Evolutionary conservation across 2,329 filamentous ascomycete genomes (phyloP).

Genomic region (Exophiala alcalophila): DNA sequence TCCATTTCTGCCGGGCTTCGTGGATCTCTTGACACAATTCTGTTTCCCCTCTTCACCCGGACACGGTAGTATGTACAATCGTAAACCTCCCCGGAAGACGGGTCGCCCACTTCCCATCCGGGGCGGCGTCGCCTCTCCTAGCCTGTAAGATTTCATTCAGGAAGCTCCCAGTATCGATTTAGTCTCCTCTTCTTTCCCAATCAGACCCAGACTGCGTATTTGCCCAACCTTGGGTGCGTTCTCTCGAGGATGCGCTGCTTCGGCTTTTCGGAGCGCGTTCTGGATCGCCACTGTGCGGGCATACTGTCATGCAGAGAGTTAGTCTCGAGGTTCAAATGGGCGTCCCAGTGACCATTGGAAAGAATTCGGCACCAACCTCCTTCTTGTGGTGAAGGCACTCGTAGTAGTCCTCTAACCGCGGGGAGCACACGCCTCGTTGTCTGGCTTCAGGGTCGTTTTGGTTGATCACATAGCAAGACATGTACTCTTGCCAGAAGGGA

Average conservation of each 20-base stretch:
- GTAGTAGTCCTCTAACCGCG: conserved; percentile 91
- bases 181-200: conserved; percentile 80
- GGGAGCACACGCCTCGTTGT: conserved; percentile 82
- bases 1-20: too few species aligned
- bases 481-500: conserved; percentile 98
- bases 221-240: conserved; percentile 77
- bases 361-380: conserved; percentile 64
- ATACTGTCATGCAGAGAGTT: conserved; percentile 63
- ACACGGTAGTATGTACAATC: too few species aligned
- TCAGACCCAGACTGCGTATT: conserved; percentile 80
- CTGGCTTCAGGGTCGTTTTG: conserved; percentile 72
- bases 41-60: too few species aligned
- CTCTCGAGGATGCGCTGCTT: conserved; percentile 71
- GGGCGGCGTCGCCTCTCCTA: too few species aligned
- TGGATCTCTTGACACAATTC: too few species aligned
- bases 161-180: conserved; percentile 38
- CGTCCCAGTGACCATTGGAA: neutral
- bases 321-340: neutral
- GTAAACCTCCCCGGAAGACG: neutral
- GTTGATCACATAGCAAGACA: conserved; percentile 97
- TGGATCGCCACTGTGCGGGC: conserved; percentile 76
- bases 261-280: conserved; percentile 76
- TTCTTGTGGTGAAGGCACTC: conserved; percentile 99
- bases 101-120: too few species aligned
- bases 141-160: neutral